Evolutionary conservation across 768 basidiomycete genomes (phyloP).

Genomic region (Tricholoma bakamatsutake): DNA sequence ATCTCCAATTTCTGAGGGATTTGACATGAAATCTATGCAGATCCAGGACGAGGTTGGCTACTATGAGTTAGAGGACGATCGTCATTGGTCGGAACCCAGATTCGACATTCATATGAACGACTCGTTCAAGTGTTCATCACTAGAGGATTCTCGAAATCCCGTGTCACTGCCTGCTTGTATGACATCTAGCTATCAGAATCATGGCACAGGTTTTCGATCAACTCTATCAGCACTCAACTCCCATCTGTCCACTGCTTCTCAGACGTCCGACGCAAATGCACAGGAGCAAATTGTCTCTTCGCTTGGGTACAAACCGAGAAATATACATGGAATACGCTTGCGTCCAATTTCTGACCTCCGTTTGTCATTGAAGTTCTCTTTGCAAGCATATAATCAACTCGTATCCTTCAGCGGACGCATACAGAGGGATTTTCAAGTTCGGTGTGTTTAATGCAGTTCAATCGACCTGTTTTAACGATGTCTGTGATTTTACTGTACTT

Average conservation of each 20-base stretch:
- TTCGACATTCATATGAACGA: background rate
- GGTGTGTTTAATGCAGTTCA: constrained; percentile 91
- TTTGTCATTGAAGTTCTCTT: constrained; percentile 26
- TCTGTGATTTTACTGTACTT: constrained; percentile 27
- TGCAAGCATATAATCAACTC: constrained; percentile 6
- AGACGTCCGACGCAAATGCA: background rate
- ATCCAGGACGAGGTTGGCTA: background rate
- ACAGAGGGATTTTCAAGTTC: constrained; percentile 80
- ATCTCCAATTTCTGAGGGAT: background rate
- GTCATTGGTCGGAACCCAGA: background rate
- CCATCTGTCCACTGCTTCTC: background rate
- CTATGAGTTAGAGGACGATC: background rate
- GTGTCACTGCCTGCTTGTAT: background rate
- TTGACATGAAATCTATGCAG: background rate
- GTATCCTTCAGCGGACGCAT: constrained; percentile 63
- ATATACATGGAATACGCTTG: constrained; percentile 44
- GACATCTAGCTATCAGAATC: background rate
- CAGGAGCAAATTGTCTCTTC: background rate
- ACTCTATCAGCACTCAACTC: background rate
- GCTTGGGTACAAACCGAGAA: constrained; percentile 25
- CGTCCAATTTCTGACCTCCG: constrained; percentile 70
- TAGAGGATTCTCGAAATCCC: background rate
- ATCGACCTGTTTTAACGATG: constrained; percentile 73
- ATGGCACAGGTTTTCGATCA: background rate
- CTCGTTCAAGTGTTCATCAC: background rate